These are phyloP conservation scores for Hsuehochloa calcarea DNA, from an alignment of 176 grass and related monocot genomes.

Conservation along the genomic window DNA sequence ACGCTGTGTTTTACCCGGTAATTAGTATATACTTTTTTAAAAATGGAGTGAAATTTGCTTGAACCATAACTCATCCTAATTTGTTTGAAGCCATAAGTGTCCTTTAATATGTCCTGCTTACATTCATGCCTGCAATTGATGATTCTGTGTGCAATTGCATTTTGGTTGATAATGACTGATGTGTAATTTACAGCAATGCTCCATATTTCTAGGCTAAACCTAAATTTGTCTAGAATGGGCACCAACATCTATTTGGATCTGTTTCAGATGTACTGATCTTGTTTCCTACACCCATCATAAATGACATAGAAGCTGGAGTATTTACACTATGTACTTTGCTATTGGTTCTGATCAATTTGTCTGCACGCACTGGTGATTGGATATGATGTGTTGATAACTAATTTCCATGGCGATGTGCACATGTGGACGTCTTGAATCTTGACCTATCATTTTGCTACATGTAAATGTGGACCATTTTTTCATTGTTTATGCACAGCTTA, in stretches of 20 bases:
- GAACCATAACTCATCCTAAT: conserved; percentile 19
- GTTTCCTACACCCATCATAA: neutral
- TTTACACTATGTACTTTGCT: neutral
- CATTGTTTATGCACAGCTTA: neutral
- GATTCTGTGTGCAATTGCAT: neutral
- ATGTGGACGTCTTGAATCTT: neutral
- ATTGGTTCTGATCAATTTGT: neutral
- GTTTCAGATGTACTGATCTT: neutral
- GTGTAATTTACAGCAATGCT: neutral
- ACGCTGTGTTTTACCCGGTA: neutral
- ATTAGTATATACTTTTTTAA: neutral
- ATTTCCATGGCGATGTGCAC: neutral
- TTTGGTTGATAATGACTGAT: neutral
- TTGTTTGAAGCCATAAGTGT: conserved; percentile 12
- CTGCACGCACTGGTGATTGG: neutral
- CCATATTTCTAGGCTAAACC: conserved; percentile 10
- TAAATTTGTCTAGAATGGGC: neutral
- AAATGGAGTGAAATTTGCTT: conserved; percentile 17
- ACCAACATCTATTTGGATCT: neutral
- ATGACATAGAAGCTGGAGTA: neutral
- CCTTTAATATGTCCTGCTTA: neutral
- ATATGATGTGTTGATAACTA: neutral
- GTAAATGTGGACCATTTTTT: neutral
- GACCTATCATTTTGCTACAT: conserved; percentile 1
- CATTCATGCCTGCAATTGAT: conserved; percentile 5